A percentile compares a stretch with the other conserved stretches of the same genome.
Evolutionary conservation across 2,329 filamentous ascomycete genomes (phyloP).

Genomic region (Chaetoscypha palmicola): DNA sequence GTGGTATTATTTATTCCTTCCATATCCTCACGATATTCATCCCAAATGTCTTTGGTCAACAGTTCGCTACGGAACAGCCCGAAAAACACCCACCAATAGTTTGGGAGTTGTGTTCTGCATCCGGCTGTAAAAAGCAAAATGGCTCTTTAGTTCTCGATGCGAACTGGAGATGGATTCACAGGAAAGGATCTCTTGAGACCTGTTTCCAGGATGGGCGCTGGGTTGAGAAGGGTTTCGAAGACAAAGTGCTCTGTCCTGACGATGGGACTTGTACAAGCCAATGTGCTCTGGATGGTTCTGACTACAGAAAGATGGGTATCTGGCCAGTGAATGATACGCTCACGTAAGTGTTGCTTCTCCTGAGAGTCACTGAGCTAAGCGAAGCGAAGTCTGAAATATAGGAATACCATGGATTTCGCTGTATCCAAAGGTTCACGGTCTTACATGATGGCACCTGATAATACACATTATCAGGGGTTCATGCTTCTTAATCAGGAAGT

Average conservation of each 20-base stretch:
- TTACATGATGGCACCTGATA: slow-evolving; percentile 53
- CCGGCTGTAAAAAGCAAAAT: neutral
- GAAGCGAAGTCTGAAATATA: neutral
- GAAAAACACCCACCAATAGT: neutral
- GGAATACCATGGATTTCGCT: neutral
- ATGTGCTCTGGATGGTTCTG: neutral
- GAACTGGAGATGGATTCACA: neutral
- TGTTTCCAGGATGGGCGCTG: neutral
- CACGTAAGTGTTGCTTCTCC: neutral
- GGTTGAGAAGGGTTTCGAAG: neutral
- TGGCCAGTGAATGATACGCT: neutral
- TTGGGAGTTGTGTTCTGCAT: neutral
- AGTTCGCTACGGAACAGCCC: neutral
- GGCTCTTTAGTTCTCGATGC: neutral
- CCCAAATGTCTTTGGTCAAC: neutral
- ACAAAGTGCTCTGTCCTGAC: neutral
- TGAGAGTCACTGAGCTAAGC: neutral
- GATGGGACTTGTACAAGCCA: neutral
- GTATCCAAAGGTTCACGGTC: slow-evolving; percentile 43
- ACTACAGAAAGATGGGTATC: neutral
- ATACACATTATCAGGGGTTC: slow-evolving; percentile 58
- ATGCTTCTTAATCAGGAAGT: slow-evolving; percentile 61
- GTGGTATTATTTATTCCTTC: too few relatives aligned
- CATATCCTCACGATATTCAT: too few relatives aligned
- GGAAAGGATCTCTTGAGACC: neutral